Conservation (phyloP, 139 green algal species). For the Chlorella sp. region DNA sequence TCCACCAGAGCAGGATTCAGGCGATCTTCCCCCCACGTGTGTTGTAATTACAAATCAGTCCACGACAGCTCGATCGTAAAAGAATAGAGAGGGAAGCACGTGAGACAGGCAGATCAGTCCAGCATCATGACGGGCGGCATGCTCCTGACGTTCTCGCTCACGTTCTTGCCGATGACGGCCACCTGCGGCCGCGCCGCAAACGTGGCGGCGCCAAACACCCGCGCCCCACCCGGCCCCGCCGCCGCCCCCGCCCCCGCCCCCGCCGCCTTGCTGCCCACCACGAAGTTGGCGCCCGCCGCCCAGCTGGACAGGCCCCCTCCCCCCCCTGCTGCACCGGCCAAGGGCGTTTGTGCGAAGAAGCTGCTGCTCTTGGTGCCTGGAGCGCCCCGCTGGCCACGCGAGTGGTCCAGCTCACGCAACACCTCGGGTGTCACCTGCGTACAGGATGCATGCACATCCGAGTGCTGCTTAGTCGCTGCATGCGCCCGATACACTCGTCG, state of each 20-base stretch:
- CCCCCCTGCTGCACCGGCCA: too few species aligned
- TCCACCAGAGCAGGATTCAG: too few species aligned
- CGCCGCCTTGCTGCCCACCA: background rate
- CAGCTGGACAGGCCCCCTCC: background rate
- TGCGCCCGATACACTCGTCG: too few species aligned
- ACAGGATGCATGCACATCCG: too few species aligned
- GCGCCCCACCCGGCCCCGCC: slow-evolving; percentile 1
- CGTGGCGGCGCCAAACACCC: background rate
- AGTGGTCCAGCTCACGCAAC: slow-evolving; percentile 75
- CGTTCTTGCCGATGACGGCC: slow-evolving; percentile 35
- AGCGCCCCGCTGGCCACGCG: background rate
- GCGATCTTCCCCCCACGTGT: too few species aligned
- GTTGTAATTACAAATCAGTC: too few species aligned
- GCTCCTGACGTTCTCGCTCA: slow-evolving; percentile 56
- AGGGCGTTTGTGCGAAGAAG: background rate
- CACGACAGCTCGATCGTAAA: too few species aligned
- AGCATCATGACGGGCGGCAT: slow-evolving; percentile 76
- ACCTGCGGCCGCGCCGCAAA: slow-evolving; percentile 6
- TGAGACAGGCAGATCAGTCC: too few species aligned
- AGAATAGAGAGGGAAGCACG: too few species aligned
- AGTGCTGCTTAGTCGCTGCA: too few species aligned
- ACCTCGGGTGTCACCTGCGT: slow-evolving; percentile 82
- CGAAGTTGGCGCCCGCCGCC: slow-evolving; percentile 1
- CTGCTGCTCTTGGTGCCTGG: background rate
- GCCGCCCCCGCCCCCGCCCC: slow-evolving; percentile 5